Evolutionary conservation across 1,284 basidiomycete species (phyloP).

Genomic region (Mycena sp.): DNA sequence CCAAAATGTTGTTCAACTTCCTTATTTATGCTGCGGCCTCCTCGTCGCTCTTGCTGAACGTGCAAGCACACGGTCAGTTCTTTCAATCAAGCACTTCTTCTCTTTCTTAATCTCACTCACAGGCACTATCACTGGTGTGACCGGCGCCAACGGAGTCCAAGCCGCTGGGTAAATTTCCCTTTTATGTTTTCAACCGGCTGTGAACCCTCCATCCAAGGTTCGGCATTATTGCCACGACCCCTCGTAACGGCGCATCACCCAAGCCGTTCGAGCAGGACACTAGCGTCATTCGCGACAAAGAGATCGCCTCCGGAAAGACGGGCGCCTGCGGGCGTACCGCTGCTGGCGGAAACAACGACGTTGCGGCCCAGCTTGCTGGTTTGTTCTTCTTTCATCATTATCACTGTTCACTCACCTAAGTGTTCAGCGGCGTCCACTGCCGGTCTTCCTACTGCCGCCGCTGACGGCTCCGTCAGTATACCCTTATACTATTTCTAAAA

Average conservation of each 20-base stretch:
- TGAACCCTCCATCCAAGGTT: too few species aligned
- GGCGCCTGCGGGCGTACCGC: slow-evolving; percentile 29
- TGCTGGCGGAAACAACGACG: slow-evolving; percentile 31
- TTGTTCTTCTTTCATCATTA: background rate
- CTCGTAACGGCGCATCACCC: slow-evolving; percentile 24
- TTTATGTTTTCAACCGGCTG: background rate
- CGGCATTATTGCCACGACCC: slow-evolving; percentile 28
- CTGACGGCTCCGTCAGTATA: slow-evolving; percentile 27
- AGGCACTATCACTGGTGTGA: slow-evolving; percentile 27
- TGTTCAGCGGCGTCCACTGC: slow-evolving; percentile 26
- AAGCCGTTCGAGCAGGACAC: slow-evolving; percentile 32
- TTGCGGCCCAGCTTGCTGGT: slow-evolving; percentile 27
- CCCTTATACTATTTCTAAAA: too few species aligned
- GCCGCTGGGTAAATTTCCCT: too few species aligned
- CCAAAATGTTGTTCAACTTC: slow-evolving; percentile 30
- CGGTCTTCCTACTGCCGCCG: slow-evolving; percentile 26
- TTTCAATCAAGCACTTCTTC: too few species aligned
- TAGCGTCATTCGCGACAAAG: slow-evolving; percentile 28
- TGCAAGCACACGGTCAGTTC: slow-evolving; percentile 16
- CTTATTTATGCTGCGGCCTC: slow-evolving; percentile 10
- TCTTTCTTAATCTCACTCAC: background rate
- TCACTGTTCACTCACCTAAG: background rate
- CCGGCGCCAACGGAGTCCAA: slow-evolving; percentile 27
- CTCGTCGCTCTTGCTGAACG: slow-evolving; percentile 13
- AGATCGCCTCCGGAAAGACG: slow-evolving; percentile 24